A percentile compares a stretch with the other conserved stretches of the same genome.
Conservation (phyloP, 1,139 yeast genomes). For the Geotrichum candidum region DNA sequence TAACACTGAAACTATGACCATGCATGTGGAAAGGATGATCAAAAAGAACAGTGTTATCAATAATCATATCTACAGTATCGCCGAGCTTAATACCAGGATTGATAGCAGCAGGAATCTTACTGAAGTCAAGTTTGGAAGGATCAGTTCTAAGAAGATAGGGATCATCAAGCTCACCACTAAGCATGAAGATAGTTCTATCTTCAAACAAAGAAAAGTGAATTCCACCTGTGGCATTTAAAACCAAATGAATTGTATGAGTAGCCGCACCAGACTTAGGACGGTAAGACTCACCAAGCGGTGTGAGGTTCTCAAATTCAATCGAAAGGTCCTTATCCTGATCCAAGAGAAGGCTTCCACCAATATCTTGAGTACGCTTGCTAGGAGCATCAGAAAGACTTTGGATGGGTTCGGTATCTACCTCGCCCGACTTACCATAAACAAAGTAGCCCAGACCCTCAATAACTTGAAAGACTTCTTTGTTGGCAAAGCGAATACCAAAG, state of each 20-base stretch:
- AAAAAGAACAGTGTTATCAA: slow-evolving; percentile 31
- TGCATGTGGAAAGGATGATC: slow-evolving; percentile 40
- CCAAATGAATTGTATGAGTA: slow-evolving; percentile 27
- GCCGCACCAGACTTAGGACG: slow-evolving; percentile 22
- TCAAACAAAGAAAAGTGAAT: slow-evolving; percentile 33
- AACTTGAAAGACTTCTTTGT: slow-evolving; percentile 34
- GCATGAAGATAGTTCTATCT: slow-evolving; percentile 4
- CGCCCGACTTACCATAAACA: slow-evolving; percentile 26
- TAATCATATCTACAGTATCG: slow-evolving; percentile 34
- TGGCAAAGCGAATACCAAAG: slow-evolving; percentile 33
- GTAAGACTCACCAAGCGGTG: slow-evolving; percentile 10
- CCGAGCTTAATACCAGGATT: slow-evolving; percentile 28
- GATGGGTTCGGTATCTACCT: background rate
- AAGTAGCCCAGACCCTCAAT: slow-evolving; percentile 34
- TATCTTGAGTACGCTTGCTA: slow-evolving; percentile 4
- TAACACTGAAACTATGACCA: slow-evolving; percentile 36
- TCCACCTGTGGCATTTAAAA: slow-evolving; percentile 31
- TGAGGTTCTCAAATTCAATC: slow-evolving; percentile 2
- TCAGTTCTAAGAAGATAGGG: slow-evolving; percentile 11
- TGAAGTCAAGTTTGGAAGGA: slow-evolving; percentile 10
- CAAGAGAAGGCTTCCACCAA: slow-evolving; percentile 6
- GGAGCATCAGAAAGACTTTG: slow-evolving; percentile 6
- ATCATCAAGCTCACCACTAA: slow-evolving; percentile 8
- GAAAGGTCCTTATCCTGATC: background rate
- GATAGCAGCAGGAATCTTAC: slow-evolving; percentile 19